Evolutionary conservation across 345 rosid species (phyloP), one percentile per base, ranked within the genome.

Genomic region (Excoecaria agallocha): DNA sequence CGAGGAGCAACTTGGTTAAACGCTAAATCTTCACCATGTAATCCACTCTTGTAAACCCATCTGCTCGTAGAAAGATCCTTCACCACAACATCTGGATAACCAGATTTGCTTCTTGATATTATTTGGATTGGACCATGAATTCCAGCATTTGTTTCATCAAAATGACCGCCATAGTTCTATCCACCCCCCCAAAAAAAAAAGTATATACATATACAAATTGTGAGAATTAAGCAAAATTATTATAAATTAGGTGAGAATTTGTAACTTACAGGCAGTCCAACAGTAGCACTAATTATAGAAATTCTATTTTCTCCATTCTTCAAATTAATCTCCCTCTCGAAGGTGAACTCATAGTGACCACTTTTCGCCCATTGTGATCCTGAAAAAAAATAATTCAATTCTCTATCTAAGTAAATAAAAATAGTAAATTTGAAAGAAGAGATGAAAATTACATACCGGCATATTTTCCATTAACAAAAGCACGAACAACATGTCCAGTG

Each of bases 21-120:
- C 48, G 72, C 77, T 55, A 69, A 20, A 9, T 75, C 82, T 25
- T 57, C 74, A 43, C 93, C 93, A 16, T 74, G 69, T 52, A 92
- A 50, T 8, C 93, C 95, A 20, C 83, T 75, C 79, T 86, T 89
- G 78, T 87, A 87, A 19, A 79, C 68, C 93, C 96, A 90, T 19
- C 76, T 62, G 78, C 74, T 84, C 3, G 77, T 16, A 3, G 87
- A 79, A 50, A 90, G 77, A n/a, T 91, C 91, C 20, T 80, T 84
- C 0, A 73, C 69, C 0, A 73, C 68, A 1, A 82, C 41, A 12
- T 73, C 84, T 73, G 85, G 89, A 20, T 82, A 84, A 11, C 82
- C 88, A 12, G 55, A 73, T 45, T n/a, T 45, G 15, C 62, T 49
- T 16, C 22, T 72, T n/a, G 61, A 46, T 3, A 82, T 71, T 30